Percentiles rank a stretch among this genome's conserved stretches.
phyloP scores from a whole-genome alignment of 106 monocot species.

The Dioscorea dumetorum region DNA sequence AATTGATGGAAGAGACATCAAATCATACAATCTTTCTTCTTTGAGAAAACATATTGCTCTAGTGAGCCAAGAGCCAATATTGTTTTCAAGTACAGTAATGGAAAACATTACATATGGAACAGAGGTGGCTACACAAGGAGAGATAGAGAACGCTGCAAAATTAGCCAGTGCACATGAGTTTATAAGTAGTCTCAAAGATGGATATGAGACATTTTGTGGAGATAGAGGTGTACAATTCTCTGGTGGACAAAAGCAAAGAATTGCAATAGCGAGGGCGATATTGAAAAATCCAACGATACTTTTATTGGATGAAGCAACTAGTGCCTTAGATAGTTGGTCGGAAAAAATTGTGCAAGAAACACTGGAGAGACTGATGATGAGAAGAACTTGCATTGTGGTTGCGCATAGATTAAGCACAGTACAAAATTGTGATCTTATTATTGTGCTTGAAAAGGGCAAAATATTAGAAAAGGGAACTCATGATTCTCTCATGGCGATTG shows the following conservation, averaged over 20 bases:
- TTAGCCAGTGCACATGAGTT: constrained; percentile 4
- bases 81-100: too few species aligned
- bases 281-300: constrained; percentile 7
- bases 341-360: constrained; percentile 8
- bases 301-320: constrained; percentile 7
- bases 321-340: neutral
- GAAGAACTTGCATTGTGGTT: neutral
- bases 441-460: constrained; percentile 1
- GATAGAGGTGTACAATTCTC: constrained; percentile 3
- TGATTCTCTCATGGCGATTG: neutral
- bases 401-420: neutral
- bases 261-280: constrained; percentile 8
- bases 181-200: neutral
- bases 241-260: constrained; percentile 8
- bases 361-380: constrained; percentile 2
- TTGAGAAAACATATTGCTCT: too few species aligned
- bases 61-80: too few species aligned
- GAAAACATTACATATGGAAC: too few species aligned
- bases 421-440: neutral
- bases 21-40: too few species aligned
- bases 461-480: constrained; percentile 7
- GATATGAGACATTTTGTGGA: constrained; percentile 1
- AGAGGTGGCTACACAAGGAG: too few species aligned
- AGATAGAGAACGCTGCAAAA: neutral
- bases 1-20: too few species aligned